A percentile compares a stretch with the other conserved stretches of the same genome.
Evolutionary conservation across 805 yeast genomes (phyloP).

Genomic region (Lipomyces chichibuensis): DNA sequence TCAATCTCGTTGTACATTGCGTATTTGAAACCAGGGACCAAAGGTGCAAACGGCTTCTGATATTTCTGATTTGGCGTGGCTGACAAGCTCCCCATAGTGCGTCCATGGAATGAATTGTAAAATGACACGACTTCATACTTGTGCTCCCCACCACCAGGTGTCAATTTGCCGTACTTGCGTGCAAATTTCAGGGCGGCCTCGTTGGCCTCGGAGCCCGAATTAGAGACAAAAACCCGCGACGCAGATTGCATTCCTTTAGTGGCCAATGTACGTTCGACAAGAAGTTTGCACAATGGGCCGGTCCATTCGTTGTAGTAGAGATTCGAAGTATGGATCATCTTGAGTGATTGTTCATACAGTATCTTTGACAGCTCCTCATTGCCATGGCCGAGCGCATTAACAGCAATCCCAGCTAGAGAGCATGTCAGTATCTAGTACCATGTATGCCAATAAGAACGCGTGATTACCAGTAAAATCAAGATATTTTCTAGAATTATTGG

Average conservation of each 20-base stretch:
- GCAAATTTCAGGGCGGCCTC: slow-evolving; percentile 79
- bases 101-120: slow-evolving; percentile 89
- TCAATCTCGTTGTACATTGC: slow-evolving; percentile 65
- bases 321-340: slow-evolving; percentile 82
- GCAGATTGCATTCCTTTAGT: slow-evolving; percentile 84
- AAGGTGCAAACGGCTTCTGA: slow-evolving; percentile 86
- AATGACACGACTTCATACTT: slow-evolving; percentile 86
- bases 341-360: slow-evolving; percentile 68
- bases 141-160: slow-evolving; percentile 36
- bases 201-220: slow-evolving; percentile 79
- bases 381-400: slow-evolving; percentile 90
- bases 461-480: slow-evolving; percentile 70
- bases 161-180: slow-evolving; percentile 72
- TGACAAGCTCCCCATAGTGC: slow-evolving; percentile 89
- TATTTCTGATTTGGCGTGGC: slow-evolving; percentile 93
- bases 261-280: slow-evolving; percentile 67
- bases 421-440: not conserved
- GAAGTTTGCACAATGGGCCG: slow-evolving; percentile 70
- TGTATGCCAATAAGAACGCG: not conserved
- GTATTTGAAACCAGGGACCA: slow-evolving; percentile 83
- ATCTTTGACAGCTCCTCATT: slow-evolving; percentile 74
- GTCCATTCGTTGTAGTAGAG: slow-evolving; percentile 84
- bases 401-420: slow-evolving; percentile 83
- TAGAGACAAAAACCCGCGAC: slow-evolving; percentile 64
- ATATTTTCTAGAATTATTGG: slow-evolving; percentile 54